Evolutionary conservation across 1,139 yeast genomes (phyloP).

Genomic region (Casaregolazyma lundiana): DNA sequence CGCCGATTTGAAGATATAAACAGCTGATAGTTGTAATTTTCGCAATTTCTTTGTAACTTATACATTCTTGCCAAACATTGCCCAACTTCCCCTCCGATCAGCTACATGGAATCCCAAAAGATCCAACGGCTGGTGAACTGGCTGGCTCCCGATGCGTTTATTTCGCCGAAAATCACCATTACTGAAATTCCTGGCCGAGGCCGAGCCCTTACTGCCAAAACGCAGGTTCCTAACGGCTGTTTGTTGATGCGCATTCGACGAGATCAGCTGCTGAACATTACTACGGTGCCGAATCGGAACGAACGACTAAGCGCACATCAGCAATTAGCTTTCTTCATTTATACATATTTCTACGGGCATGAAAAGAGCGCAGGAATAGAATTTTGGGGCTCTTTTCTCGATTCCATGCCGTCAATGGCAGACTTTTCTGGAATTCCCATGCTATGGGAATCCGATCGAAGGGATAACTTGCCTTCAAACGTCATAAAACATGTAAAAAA

Average conservation of each 20-base stretch:
- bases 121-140: conserved; percentile 15
- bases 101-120: not conserved
- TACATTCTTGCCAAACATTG: not conserved
- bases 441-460: conserved; percentile 31
- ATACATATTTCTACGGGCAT: conserved; percentile 17
- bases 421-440: conserved; percentile 34
- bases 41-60: not conserved
- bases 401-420: conserved; percentile 25
- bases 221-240: conserved; percentile 38
- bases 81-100: not conserved
- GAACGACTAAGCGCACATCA: conserved; percentile 25
- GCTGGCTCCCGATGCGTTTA: conserved; percentile 21
- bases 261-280: conserved; percentile 54
- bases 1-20: not conserved
- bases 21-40: not conserved
- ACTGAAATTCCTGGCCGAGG: conserved; percentile 46
- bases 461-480: conserved; percentile 27
- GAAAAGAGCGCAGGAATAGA: conserved; percentile 1
- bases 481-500: conserved; percentile 22
- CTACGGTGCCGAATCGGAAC: conserved; percentile 41
- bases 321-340: conserved; percentile 25
- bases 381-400: conserved; percentile 24
- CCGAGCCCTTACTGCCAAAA: conserved; percentile 53
- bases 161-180: conserved; percentile 29
- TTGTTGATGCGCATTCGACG: conserved; percentile 54